These are phyloP conservation scores for Agaricus sinodeliciosus DNA, from an alignment of 768 basidiomycete genomes.

Conservation along the genomic window DNA sequence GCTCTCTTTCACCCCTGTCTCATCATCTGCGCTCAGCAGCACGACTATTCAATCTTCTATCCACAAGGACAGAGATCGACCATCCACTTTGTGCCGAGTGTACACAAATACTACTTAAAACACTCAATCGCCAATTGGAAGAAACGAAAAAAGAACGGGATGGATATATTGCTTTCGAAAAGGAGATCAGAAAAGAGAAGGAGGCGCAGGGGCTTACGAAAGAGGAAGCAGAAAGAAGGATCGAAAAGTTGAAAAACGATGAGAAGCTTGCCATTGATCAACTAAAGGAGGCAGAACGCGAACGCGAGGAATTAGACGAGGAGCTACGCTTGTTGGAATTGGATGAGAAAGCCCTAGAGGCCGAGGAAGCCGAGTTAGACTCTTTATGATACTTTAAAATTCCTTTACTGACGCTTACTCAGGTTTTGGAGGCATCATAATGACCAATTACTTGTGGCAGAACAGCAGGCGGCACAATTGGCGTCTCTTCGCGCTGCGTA, in stretches of 20 bases:
- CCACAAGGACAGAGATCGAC: conserved; percentile 73
- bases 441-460: conserved; percentile 55
- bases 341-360: conserved; percentile 73
- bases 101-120: conserved; percentile 71
- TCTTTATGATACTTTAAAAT: background rate
- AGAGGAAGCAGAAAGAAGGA: conserved; percentile 66
- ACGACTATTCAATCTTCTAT: conserved; percentile 70
- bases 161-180: conserved; percentile 90
- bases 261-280: conserved; percentile 67
- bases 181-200: conserved; percentile 75
- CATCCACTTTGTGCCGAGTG: conserved; percentile 96
- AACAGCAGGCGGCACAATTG: conserved; percentile 63
- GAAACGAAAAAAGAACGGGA: conserved; percentile 90
- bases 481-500: conserved; percentile 74
- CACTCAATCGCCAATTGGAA: conserved; percentile 75
- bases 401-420: conserved; percentile 11
- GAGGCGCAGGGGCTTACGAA: conserved; percentile 55
- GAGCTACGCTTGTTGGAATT: conserved; percentile 65
- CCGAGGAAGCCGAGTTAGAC: conserved; percentile 79
- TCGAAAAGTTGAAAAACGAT: conserved; percentile 64
- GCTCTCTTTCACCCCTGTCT: conserved; percentile 67
- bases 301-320: conserved; percentile 66
- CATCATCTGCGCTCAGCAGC: conserved; percentile 72
- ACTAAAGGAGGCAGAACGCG: conserved; percentile 68
- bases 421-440: conserved; percentile 85